Percentiles rank a stretch among this genome's conserved stretches.
These are phyloP conservation scores for Mucor circinelloides DNA, from an alignment of 371 early-diverging fungal genomes.

Conservation along the genomic window DNA sequence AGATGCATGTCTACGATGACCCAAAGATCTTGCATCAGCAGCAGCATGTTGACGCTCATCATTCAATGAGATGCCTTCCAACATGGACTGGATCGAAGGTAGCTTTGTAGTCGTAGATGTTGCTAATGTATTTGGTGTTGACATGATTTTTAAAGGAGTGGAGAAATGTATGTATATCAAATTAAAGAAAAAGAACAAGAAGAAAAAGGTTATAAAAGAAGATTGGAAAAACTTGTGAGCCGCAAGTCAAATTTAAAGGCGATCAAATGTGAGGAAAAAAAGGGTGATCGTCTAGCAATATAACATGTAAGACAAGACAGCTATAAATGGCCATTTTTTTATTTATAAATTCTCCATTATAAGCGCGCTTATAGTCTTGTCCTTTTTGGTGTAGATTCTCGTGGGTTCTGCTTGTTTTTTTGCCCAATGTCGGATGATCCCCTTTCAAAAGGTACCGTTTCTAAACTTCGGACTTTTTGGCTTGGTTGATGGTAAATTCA, in stretches of 20 bases:
- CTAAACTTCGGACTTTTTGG: background rate
- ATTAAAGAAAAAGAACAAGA: conserved; percentile 4
- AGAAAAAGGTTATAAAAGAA: background rate
- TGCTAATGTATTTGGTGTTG: background rate
- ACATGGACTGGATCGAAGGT: conserved; percentile 34
- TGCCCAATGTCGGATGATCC: conserved; percentile 5
- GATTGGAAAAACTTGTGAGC: background rate
- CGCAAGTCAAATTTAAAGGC: conserved; percentile 15
- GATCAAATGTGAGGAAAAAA: background rate
- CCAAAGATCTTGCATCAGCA: background rate
- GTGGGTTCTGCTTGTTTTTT: conserved; percentile 12
- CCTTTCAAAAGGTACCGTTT: background rate
- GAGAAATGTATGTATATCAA: background rate
- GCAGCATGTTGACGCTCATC: background rate
- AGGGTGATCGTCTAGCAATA: background rate
- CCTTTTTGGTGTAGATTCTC: conserved; percentile 13
- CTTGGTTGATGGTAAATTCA: background rate
- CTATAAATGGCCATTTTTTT: conserved; percentile 7
- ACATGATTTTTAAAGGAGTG: conserved; percentile 8
- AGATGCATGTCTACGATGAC: conserved; percentile 37
- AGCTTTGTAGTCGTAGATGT: conserved; percentile 12
- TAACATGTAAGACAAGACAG: background rate
- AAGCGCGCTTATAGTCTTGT: conserved; percentile 7
- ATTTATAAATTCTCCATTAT: background rate
- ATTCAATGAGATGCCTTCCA: conserved; percentile 21